Base-by-base conservation (phyloP, 2,329 filamentous ascomycete species). In the Ciborinia camelliae region DNA sequence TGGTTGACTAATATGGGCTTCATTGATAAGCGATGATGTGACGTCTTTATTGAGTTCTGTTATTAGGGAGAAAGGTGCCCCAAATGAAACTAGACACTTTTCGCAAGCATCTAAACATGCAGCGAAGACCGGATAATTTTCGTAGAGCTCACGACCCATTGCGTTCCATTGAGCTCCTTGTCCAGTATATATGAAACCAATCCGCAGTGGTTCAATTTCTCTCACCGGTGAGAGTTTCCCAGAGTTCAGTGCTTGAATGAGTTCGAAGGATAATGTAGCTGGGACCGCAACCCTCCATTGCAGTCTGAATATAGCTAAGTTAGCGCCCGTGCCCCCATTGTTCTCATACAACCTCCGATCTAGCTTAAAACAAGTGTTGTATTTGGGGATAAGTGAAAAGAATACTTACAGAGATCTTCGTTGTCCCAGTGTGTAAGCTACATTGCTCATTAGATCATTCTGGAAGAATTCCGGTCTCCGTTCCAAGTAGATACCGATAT, bases 1-100 rank as follows among this genome's bases (percentile, higher is more conserved):
- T 65, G 79, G 78, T 67, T 81, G 78, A 9, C 75, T 77, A 58
- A 80, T 74, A 57, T 79, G 72, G 0, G 79, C 77, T 32, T 75
- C 32, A 15, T 53, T 51, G 5, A 81, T 69, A 20, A 71, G 69
- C 0, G 77, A 76, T 0, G 74, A 70, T 12, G 73, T 67, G 7
- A 69, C 75, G 52, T 75, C 71, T 54, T 73, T 75, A 43, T 59
- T 48, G 3, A 81, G 73, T 66, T 80, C 77, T 37, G 23, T 39
- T 23, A 67, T 63, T 43, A 66, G 23, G 26, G 48, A 61, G 52
- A 14, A 70, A 12, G 58, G 64, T 10, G 52, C 53, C 2, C 65
- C 67, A 3, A 78, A 80, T 7, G 79, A 68, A 4, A 66, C 62
- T 15, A 66, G 66, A 14, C 80, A 68, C 74, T 35, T 52, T n/a